These are phyloP conservation scores for Sarocladium strictum DNA, from an alignment of 2,329 filamentous ascomycete species.

Conservation along the genomic window DNA sequence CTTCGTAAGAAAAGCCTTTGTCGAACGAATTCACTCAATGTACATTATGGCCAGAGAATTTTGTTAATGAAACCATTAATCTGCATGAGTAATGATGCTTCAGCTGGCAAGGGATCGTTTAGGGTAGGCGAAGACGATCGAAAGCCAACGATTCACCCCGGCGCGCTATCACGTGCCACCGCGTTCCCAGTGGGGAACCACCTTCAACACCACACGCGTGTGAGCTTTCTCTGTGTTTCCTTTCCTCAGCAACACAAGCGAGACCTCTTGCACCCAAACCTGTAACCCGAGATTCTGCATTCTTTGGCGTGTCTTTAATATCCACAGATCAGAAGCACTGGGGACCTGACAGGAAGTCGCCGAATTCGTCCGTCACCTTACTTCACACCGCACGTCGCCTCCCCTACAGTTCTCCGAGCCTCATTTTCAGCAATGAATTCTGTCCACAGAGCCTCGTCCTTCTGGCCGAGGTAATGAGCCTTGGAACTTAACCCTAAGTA, in stretches of 20 bases:
- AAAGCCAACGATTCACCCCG: constrained; percentile 2
- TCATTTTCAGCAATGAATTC: constrained; percentile 66
- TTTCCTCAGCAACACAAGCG: background rate
- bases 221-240: background rate
- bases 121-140: too few species aligned
- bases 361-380: background rate
- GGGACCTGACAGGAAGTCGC: background rate
- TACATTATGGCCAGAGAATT: too few species aligned
- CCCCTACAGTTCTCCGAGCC: constrained; percentile 73
- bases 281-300: constrained; percentile 8
- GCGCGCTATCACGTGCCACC: constrained; percentile 3
- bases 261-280: background rate
- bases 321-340: constrained; percentile 4
- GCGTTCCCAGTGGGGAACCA: background rate
- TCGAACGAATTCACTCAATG: too few species aligned
- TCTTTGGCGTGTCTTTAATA: constrained; percentile 34
- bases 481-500: constrained; percentile 98
- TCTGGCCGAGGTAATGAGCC: constrained; percentile 49
- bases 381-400: constrained; percentile 59
- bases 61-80: too few species aligned
- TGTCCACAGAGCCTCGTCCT: constrained; percentile 37
- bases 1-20: background rate
- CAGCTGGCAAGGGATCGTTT: background rate
- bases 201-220: background rate
- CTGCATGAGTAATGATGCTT: background rate